Evolutionary conservation across 208 protist genomes (phyloP).

Genomic region (Leishmania major): DNA sequence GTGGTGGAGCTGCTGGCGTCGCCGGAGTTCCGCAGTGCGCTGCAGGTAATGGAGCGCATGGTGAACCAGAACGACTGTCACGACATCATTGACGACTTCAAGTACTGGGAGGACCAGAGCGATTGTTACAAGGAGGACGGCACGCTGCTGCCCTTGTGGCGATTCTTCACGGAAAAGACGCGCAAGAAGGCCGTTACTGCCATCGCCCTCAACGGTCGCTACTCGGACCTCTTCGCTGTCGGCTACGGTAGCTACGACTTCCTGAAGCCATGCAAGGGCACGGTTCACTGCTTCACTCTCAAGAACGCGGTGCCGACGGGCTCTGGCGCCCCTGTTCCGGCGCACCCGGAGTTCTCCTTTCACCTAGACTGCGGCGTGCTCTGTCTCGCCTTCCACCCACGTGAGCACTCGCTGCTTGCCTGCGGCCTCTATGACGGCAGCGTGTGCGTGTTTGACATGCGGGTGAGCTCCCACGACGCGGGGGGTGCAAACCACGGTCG

Average conservation of each 20-base stretch:
- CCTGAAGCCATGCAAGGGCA: slow-evolving; percentile 93
- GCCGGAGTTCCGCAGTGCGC: slow-evolving; percentile 51
- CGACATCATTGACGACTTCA: slow-evolving; percentile 97
- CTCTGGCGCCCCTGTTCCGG: slow-evolving; percentile 49
- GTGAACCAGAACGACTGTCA: slow-evolving; percentile 97
- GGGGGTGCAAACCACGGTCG: slow-evolving; percentile 58
- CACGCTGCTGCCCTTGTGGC: slow-evolving; percentile 96
- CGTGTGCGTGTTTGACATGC: slow-evolving; percentile 95
- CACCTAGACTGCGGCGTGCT: slow-evolving; percentile 94
- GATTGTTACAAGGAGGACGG: slow-evolving; percentile 95
- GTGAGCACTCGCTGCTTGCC: slow-evolving; percentile 87
- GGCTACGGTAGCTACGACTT: slow-evolving; percentile 98
- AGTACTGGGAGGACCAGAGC: slow-evolving; percentile 97
- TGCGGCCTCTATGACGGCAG: slow-evolving; percentile 97
- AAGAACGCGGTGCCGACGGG: slow-evolving; percentile 95
- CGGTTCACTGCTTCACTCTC: slow-evolving; percentile 96
- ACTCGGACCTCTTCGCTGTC: slow-evolving; percentile 97
- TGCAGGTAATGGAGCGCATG: slow-evolving; percentile 97
- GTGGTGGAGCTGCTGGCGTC: slow-evolving; percentile 72
- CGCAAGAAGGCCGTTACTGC: slow-evolving; percentile 93
- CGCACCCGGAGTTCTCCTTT: slow-evolving; percentile 95
- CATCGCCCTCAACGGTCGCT: slow-evolving; percentile 94
- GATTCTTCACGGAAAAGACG: slow-evolving; percentile 90
- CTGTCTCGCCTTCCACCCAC: slow-evolving; percentile 96
- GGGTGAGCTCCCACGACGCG: slow-evolving; percentile 38